Conservation (phyloP, 2,329 filamentous ascomycete genomes). For the Fusarium succisae region DNA sequence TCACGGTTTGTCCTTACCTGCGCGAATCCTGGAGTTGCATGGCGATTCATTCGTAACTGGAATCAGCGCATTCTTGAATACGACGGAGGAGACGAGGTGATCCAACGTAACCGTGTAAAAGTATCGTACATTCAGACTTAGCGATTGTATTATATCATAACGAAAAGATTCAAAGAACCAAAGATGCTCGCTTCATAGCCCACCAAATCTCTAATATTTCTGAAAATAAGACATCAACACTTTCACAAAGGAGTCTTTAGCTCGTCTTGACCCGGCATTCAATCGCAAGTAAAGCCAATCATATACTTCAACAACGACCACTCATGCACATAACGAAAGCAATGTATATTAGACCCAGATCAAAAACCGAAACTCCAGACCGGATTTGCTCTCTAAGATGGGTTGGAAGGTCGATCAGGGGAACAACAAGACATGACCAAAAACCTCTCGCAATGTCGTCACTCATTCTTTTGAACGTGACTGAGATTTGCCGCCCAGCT, state of each 20-base stretch:
- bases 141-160: conserved; percentile 24
- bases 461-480: conserved; percentile 33
- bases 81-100: conserved; percentile 14
- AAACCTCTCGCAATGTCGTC: conserved; percentile 34
- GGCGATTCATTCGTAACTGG: conserved; percentile 55
- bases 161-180: background rate
- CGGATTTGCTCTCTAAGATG: conserved; percentile 54
- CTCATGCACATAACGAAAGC: conserved; percentile 40
- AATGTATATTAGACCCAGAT: conserved; percentile 57
- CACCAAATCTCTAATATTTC: background rate
- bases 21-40: conserved; percentile 46
- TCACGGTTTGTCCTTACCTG: conserved; percentile 49
- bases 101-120: conserved; percentile 39
- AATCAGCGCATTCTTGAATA: conserved; percentile 47
- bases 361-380: conserved; percentile 59
- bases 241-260: conserved; percentile 9
- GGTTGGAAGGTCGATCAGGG: conserved; percentile 40
- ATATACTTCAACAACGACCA: conserved; percentile 8
- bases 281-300: conserved; percentile 10
- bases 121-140: conserved; percentile 49
- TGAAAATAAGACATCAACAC: background rate
- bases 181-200: conserved; percentile 4
- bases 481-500: conserved; percentile 34
- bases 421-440: conserved; percentile 41
- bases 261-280: background rate